Conservation (phyloP, 352 stramenopile genomes). For the Pythium angustatum region DNA sequence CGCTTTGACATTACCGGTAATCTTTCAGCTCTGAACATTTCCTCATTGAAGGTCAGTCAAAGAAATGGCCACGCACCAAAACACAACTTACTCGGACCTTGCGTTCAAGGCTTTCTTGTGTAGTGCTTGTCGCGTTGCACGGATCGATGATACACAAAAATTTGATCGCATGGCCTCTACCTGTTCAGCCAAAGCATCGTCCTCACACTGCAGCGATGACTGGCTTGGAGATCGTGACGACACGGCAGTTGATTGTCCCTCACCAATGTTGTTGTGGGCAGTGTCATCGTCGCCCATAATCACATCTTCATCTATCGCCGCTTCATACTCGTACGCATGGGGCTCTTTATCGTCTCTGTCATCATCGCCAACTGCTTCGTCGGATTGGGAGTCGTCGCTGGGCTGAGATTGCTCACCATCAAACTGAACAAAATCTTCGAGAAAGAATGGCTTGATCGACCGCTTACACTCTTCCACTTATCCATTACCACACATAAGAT, state of each 20-base stretch:
- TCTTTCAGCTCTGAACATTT: background rate
- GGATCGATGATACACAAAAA: background rate
- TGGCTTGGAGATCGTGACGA: background rate
- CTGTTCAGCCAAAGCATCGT: background rate
- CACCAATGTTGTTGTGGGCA: background rate
- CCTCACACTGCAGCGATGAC: background rate
- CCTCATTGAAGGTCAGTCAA: no score
- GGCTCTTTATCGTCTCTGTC: no score
- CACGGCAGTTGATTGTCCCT: background rate
- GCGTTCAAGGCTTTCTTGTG: conserved; percentile 6
- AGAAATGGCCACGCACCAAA: no score
- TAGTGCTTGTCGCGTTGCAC: background rate
- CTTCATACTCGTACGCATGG: no score
- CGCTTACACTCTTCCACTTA: conserved; percentile 32
- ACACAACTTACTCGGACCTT: no score
- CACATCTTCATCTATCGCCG: background rate
- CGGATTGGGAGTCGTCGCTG: conserved; percentile 1
- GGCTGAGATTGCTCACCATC: conserved; percentile 11
- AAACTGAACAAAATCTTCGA: conserved; percentile 35
- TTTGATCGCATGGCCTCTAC: background rate
- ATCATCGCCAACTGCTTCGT: background rate
- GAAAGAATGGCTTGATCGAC: conserved; percentile 40
- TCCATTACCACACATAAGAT: background rate
- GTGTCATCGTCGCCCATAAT: background rate
- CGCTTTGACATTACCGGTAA: background rate